Conservation (phyloP, 108 stramenopile genomes). For the Craspedostauros australis region DNA sequence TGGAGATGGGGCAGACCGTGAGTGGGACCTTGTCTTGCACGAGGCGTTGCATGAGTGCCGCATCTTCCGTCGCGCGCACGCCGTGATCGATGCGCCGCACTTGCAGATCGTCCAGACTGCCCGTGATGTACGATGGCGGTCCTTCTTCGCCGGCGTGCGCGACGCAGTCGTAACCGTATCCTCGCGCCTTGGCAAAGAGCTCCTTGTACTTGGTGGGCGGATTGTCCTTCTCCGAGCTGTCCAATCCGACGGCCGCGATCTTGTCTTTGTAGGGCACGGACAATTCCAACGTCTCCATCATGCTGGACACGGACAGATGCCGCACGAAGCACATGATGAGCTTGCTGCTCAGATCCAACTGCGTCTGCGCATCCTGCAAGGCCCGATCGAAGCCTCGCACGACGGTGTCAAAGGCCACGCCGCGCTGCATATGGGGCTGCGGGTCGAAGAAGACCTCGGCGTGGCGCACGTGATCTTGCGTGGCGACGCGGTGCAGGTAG, state of each 20-base stretch:
- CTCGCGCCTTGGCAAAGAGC: conserved; percentile 16
- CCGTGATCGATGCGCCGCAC: conserved; percentile 41
- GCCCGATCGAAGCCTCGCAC: conserved; percentile 21
- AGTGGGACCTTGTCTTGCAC: conserved; percentile 21
- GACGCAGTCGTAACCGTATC: conserved; percentile 15
- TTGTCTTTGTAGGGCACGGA: conserved; percentile 18
- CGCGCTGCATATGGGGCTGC: conserved; percentile 26
- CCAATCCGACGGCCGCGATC: conserved; percentile 32
- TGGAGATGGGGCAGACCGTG: conserved; percentile 37
- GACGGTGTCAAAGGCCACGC: conserved; percentile 28
- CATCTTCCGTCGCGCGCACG: conserved; percentile 27
- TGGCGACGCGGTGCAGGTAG: conserved; percentile 19
- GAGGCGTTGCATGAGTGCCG: conserved; percentile 17
- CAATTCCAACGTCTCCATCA: conserved; percentile 16
- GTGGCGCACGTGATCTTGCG: conserved; percentile 25
- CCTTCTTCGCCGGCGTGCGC: conserved; percentile 46
- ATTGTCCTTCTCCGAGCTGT: conserved; percentile 21
- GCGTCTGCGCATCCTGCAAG: conserved; percentile 13
- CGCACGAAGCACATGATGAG: conserved; percentile 33
- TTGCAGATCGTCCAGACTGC: conserved; percentile 21
- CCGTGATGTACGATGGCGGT: conserved; percentile 24
- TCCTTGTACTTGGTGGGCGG: conserved; percentile 28
- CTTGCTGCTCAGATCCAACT: conserved; percentile 12
- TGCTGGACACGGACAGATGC: conserved; percentile 18
- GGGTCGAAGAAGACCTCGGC: conserved; percentile 46